Conservation (phyloP, 1,139 yeast species). For the Hyphopichia wangnamkhiaoensis region DNA sequence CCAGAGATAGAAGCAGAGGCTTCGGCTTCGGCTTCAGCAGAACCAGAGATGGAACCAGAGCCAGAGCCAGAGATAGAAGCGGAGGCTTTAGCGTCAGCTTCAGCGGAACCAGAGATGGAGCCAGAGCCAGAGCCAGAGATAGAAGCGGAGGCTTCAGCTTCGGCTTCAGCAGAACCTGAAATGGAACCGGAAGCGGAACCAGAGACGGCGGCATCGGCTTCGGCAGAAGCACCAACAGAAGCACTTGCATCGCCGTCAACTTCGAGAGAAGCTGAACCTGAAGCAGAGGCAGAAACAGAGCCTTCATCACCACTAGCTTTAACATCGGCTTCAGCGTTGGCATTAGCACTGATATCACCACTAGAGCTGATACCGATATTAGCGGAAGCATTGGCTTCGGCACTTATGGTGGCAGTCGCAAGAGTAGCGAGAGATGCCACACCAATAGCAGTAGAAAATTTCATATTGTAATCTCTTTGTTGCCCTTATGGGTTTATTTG, state of each 20-base stretch:
- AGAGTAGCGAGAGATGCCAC: slow-evolving; percentile 1
- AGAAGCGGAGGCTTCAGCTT: neutral
- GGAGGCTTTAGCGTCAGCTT: neutral
- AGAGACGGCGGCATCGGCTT: neutral
- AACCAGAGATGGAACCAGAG: neutral
- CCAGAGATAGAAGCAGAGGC: neutral
- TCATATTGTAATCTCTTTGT: no score
- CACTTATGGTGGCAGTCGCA: neutral
- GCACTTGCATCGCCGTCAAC: neutral
- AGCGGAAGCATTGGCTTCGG: neutral
- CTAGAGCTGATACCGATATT: neutral
- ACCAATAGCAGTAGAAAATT: slow-evolving; percentile 3
- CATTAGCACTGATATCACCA: neutral
- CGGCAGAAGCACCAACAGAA: neutral
- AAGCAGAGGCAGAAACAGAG: neutral
- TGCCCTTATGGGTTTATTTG: no score
- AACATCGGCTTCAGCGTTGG: neutral
- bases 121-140: neutral
- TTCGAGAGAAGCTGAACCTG: no score
- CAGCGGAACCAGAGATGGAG: neutral
- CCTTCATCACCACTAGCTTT: neutral
- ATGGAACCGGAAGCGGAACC: no score
- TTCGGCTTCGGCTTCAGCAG: neutral
- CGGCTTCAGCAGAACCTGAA: neutral
- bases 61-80: neutral